Evolutionary conservation across 176 grass and related monocot species (phyloP), one percentile per base, ranked within the genome.

Genomic region (Lolium rigidum): DNA sequence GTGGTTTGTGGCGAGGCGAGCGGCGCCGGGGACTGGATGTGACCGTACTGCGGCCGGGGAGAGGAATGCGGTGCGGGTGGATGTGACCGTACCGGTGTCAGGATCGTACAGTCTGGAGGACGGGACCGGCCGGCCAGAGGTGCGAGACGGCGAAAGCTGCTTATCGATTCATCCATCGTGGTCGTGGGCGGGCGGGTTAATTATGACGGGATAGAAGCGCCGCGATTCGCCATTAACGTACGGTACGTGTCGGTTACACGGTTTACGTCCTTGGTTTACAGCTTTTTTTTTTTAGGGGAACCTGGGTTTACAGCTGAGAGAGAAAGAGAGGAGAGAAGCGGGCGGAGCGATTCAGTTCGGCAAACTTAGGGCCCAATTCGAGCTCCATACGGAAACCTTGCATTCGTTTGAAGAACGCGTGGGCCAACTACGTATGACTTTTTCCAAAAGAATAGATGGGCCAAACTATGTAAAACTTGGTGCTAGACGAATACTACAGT

Each of bases 31-130:
- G 57, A 62, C 50, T 47, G 25, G 86, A 88, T 88, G 86, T 88
- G 86, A 88, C 86, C 74, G 74, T 71, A 71, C 73, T 43, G 14
- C 52, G 15, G 51, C 37, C 26, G 10, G 11, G 9, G 11, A 9
- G 41, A 18, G 70, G 41, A 48, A 72, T 72, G 70, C 44, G 70
- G 70, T 71, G 67, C 67, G 41, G 10, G 39, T 35, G 13, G 86
- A 88, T 88, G 86, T 88, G 86, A 88, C 87, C 74, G 74, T 71
- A 71, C 63, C 22, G 7, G 43, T 57, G 74, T 62, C 43, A 21
- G 24, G 6, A 35, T 78, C 52, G 54, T 79, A 60, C 50, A 15
- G 6, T 9, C 10, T 24, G 15, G 35, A 65, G 35, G 48, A 25
- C 46, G 57, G 26, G 56, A 25, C 39, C 69, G 24, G 61, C 15